Evolutionary conservation across 768 basidiomycete species (phyloP).

Genomic region (Termitomyces bulborhizus): DNA sequence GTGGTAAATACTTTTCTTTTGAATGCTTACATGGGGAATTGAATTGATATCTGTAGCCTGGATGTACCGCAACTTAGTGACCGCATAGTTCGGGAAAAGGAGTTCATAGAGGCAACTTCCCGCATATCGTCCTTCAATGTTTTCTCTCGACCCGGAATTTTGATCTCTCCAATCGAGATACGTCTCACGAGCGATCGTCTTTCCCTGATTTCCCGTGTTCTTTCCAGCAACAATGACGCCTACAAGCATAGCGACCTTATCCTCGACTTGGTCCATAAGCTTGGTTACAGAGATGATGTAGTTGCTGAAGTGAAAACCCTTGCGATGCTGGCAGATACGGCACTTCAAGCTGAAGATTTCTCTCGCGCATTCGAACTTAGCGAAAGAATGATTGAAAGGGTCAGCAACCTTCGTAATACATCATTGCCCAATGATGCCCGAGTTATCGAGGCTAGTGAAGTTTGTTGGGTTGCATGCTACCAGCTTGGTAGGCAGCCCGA

Average conservation of each 20-base stretch:
- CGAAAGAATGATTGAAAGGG: slow-evolving; percentile 63
- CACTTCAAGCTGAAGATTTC: slow-evolving; percentile 80
- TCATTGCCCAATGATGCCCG: slow-evolving; percentile 28
- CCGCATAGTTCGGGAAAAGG: slow-evolving; percentile 61
- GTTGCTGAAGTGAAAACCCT: slow-evolving; percentile 78
- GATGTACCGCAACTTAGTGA: slow-evolving; percentile 65
- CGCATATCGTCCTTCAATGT: slow-evolving; percentile 91
- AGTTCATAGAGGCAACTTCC: slow-evolving; percentile 97
- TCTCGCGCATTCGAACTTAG: slow-evolving; percentile 63
- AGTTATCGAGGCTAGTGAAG: slow-evolving; percentile 60
- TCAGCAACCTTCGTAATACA: slow-evolving; percentile 39
- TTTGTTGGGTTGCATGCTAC: slow-evolving; percentile 88
- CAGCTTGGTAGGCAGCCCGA: slow-evolving; percentile 82
- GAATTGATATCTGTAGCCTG: slow-evolving; percentile 43
- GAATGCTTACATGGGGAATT: not conserved
- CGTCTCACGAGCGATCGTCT: slow-evolving; percentile 87
- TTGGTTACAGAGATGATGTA: slow-evolving; percentile 69
- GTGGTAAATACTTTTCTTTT: slow-evolving; percentile 49
- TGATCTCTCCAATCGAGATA: slow-evolving; percentile 89
- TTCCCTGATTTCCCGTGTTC: slow-evolving; percentile 78
- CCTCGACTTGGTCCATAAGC: slow-evolving; percentile 82
- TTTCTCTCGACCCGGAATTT: slow-evolving; percentile 63
- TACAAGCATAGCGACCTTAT: slow-evolving; percentile 92
- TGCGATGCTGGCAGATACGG: slow-evolving; percentile 89
- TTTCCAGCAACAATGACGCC: slow-evolving; percentile 79